phyloP scores from a whole-genome alignment of 164 flowering plant genomes.

The Euptelea pleiosperma region DNA sequence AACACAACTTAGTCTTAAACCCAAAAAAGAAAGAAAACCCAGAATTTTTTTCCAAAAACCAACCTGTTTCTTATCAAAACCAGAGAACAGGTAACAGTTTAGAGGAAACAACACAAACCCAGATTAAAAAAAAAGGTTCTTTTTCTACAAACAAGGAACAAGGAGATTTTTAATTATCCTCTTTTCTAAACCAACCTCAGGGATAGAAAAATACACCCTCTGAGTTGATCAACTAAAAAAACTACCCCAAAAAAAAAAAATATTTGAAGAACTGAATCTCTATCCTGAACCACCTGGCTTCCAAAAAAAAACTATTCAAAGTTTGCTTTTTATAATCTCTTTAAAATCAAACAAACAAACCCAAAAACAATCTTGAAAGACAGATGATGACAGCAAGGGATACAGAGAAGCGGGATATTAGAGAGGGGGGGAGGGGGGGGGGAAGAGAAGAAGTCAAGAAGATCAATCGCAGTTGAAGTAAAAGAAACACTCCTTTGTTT shows the following conservation, averaged over 20 bases:
- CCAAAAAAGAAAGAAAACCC: not conserved
- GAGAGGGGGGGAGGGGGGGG: conserved; percentile 11
- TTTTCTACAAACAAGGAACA: conserved; percentile 19
- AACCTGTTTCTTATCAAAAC: conserved; percentile 46
- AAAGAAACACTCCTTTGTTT: not conserved
- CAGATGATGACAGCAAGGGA: conserved; percentile 76
- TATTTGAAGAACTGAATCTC: conserved; percentile 44
- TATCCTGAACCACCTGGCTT: conserved; percentile 62
- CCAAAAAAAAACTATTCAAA: conserved; percentile 19
- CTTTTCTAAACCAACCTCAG: conserved; percentile 28
- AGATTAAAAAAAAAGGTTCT: conserved; percentile 7
- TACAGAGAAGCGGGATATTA: conserved; percentile 55
- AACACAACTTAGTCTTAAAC: conserved; percentile 13
- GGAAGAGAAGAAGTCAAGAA: conserved; percentile 10
- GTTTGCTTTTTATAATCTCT: conserved; percentile 46
- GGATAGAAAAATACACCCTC: conserved; percentile 66
- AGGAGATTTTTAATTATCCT: conserved; percentile 28
- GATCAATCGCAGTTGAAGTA: conserved; percentile 10
- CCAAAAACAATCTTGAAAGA: conserved; percentile 32
- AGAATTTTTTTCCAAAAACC: conserved; percentile 13
- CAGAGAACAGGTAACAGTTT: conserved; percentile 33
- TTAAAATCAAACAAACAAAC: conserved; percentile 25
- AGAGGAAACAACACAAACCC: conserved; percentile 13
- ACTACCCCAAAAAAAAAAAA: not conserved
- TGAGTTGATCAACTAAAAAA: conserved; percentile 25